Conservation (phyloP, 345 rosid species). For the Eucalyptus leucophloia region DNA sequence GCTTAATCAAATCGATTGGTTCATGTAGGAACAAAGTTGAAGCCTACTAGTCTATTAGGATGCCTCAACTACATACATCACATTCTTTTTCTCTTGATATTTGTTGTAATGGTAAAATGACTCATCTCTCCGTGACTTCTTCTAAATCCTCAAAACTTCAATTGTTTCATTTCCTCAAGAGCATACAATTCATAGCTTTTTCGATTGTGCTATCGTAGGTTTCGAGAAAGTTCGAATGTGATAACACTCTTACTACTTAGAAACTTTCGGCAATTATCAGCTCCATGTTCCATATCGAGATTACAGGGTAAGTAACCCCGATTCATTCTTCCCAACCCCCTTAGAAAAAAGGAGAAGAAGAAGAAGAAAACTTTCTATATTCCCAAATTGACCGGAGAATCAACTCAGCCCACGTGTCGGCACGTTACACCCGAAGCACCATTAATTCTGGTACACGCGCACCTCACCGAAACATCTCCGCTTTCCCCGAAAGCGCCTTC, state of each 20-base stretch:
- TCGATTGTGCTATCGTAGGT: background rate
- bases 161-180: rapidly evolving
- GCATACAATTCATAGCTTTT: background rate
- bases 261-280: rapidly evolving
- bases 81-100: background rate
- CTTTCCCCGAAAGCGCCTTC: background rate
- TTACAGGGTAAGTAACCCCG: background rate
- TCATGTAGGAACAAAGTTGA: background rate
- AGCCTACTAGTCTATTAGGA: background rate
- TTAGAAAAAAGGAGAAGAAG: no score
- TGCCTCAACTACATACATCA: background rate
- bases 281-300: background rate
- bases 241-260: background rate
- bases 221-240: rapidly evolving
- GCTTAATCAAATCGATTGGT: background rate
- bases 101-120: background rate
- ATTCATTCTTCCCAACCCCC: no score
- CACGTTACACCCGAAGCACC: background rate
- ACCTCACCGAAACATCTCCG: background rate
- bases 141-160: rapidly evolving
- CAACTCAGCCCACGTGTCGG: background rate
- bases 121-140: rapidly evolving
- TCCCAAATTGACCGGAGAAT: background rate
- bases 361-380: background rate
- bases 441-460: background rate